Evolutionary conservation across 179 eudicot species (phyloP).

Genomic region (Spergularia azorica): DNA sequence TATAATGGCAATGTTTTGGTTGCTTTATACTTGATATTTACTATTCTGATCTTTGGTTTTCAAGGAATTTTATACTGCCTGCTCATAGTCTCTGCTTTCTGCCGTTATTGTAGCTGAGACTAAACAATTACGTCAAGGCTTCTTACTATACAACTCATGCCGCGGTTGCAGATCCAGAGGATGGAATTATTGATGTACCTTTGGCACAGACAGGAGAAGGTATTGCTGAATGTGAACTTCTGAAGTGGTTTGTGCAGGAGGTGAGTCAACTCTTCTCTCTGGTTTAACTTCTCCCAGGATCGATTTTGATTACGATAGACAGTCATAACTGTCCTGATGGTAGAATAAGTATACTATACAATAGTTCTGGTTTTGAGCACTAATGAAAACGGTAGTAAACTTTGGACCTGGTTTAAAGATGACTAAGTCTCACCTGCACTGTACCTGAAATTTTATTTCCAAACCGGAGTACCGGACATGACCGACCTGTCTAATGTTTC

Average conservation of each 20-base stretch:
- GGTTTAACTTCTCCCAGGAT: background rate
- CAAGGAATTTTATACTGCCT: background rate
- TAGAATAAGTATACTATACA: too few species aligned
- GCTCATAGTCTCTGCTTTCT: constrained; percentile 5
- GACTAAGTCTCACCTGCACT: background rate
- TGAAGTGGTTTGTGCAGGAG: constrained; percentile 93
- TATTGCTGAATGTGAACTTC: constrained; percentile 92
- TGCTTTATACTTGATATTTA: background rate
- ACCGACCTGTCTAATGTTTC: background rate
- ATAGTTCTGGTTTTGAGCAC: background rate
- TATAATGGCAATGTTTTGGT: background rate
- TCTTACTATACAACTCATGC: constrained; percentile 60
- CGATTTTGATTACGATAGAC: background rate
- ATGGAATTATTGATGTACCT: constrained; percentile 74
- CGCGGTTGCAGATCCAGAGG: constrained; percentile 37
- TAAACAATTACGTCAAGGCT: constrained; percentile 31
- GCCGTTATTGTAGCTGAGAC: constrained; percentile 39
- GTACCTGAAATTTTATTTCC: background rate
- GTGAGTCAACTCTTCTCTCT: constrained; percentile 38
- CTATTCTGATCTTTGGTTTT: background rate
- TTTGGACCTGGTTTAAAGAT: background rate
- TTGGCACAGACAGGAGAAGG: constrained; percentile 97
- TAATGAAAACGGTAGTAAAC: background rate
- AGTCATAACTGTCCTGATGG: background rate
- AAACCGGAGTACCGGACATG: background rate